Conservation (phyloP, 73 alveolate species). For the Diophrys sp. region DNA sequence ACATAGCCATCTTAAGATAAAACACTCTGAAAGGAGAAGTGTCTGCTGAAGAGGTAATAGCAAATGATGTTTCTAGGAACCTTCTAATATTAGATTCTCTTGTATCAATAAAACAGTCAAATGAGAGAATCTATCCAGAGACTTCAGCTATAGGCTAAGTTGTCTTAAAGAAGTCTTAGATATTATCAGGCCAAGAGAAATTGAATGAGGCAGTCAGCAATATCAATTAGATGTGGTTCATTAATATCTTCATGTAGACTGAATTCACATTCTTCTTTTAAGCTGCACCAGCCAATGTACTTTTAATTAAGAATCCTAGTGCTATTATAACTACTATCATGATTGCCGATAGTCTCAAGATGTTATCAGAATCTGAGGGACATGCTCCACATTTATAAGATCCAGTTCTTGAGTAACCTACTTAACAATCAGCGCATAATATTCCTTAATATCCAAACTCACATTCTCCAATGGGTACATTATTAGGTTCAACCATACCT, state of each 20-base stretch:
- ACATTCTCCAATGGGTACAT: slow-evolving; percentile 33
- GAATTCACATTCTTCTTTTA: slow-evolving; percentile 51
- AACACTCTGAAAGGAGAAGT: not conserved
- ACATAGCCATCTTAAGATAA: slow-evolving; percentile 11
- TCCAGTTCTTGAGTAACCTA: slow-evolving; percentile 35
- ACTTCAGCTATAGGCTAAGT: slow-evolving; percentile 24
- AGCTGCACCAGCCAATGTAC: slow-evolving; percentile 51
- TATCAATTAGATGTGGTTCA: too few species aligned
- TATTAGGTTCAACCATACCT: slow-evolving; percentile 32
- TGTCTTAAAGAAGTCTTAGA: slow-evolving; percentile 26
- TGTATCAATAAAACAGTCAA: slow-evolving; percentile 47
- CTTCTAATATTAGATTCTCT: not conserved
- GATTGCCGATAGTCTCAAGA: not conserved
- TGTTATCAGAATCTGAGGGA: not conserved
- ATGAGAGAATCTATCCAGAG: slow-evolving; percentile 31
- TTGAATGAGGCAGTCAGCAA: slow-evolving; percentile 52
- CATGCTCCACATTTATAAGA: slow-evolving; percentile 21
- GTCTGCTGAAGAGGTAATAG: too few species aligned
- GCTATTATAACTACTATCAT: not conserved
- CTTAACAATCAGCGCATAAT: slow-evolving; percentile 35
- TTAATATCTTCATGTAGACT: too few species aligned
- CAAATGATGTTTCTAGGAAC: too few species aligned
- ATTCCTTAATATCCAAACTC: slow-evolving; percentile 39
- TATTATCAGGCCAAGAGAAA: slow-evolving; percentile 54
- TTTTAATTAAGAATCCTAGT: slow-evolving; percentile 23